Evolutionary conservation across 768 basidiomycete species (phyloP).

Genomic region (Naganishia onofrii): DNA sequence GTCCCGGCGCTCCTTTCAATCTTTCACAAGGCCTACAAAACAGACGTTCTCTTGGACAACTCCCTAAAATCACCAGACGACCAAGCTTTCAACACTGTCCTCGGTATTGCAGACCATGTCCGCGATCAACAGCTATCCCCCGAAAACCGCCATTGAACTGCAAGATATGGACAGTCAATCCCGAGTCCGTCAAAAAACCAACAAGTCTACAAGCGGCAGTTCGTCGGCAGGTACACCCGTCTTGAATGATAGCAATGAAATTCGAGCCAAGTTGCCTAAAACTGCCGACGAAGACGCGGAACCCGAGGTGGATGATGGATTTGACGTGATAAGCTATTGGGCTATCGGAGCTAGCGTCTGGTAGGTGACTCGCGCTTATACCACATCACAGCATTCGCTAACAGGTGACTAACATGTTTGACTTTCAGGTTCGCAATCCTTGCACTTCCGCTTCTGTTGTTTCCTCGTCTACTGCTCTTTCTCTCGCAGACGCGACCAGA

Average conservation of each 20-base stretch:
- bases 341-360: slow-evolving; percentile 43
- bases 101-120: neutral
- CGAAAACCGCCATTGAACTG: slow-evolving; percentile 10
- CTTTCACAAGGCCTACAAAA: too few species aligned
- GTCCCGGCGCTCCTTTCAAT: neutral
- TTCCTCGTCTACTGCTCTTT: slow-evolving; percentile 51
- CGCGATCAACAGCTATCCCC: slow-evolving; percentile 3
- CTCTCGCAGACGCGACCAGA: slow-evolving; percentile 41
- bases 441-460: slow-evolving; percentile 46
- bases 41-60: too few species aligned
- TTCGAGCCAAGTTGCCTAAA: slow-evolving; percentile 8
- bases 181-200: slow-evolving; percentile 12
- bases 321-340: slow-evolving; percentile 47
- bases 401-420: neutral
- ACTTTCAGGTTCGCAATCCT: slow-evolving; percentile 43
- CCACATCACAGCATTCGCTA: neutral
- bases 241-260: neutral
- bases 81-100: neutral
- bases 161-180: slow-evolving; percentile 16
- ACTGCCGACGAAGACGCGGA: neutral
- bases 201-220: neutral
- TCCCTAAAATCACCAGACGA: too few species aligned
- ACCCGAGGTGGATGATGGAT: slow-evolving; percentile 40
- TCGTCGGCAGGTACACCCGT: neutral
- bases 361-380: slow-evolving; percentile 36